Base-by-base conservation (phyloP, 306 rosid genomes). In the Erythrophleum fordii region DNA sequence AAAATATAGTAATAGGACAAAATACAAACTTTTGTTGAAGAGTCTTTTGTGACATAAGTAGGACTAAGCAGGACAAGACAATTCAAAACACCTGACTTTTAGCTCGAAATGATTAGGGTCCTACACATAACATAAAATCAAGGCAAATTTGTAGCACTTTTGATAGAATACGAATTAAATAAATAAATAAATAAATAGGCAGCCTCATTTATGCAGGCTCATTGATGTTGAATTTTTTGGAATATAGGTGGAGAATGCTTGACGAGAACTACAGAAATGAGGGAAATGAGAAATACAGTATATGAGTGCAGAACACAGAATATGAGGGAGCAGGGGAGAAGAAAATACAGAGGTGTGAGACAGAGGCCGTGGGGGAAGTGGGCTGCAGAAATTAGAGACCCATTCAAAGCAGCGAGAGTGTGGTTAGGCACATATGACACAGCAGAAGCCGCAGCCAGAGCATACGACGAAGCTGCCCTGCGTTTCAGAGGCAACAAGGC, bases 361-460 rank as follows among this genome's bases (percentile, higher is more conserved):
- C 94, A 87, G 81, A 83, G 94, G 35, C 94, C 94, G 14, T 90
- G 94, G 94, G 94, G 94, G 0, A 90, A 90, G 37, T 90, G 90
- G 92, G 94, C 94, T 4, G 94, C 94, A 1, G 94, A 90, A 39
- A 90, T 90, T 5, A 83, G 94, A 68, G 94, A 90, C 22, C 94
- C 94, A 3, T 71, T 88, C 58, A 85, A 75, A 55, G 94, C 94
- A 0, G 62, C 89, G 0, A 85, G 94, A 73, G 94, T 90, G 5
- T 90, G 94, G 94, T 72, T 90, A 17, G 94, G 94, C 11, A 90
- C 94, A 25, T 90, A 85, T 17, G 83, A 85, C 0, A 90, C 91
- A 0, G 91, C 92, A 0, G 91, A 90, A 17, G 84, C 74, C 0
- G 94, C 94, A 2, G 94, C 94, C 0, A 69, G 45, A 48, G 94